phyloP scores from a whole-genome alignment of 768 basidiomycete species.

The Amanita molliuscula region DNA sequence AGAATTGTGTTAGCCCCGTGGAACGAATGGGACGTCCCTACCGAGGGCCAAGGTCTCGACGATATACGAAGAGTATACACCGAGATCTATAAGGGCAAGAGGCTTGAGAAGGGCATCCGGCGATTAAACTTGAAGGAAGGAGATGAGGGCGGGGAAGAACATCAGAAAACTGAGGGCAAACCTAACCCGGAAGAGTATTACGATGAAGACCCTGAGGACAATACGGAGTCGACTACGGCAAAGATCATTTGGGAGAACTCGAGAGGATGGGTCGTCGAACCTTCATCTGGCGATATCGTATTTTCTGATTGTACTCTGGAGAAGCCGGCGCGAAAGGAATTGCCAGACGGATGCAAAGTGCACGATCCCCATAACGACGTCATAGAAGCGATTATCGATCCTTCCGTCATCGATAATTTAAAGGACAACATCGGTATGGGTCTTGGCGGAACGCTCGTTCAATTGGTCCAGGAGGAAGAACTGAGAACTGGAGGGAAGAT shows the following conservation, averaged over 20 bases:
- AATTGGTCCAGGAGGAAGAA: conserved; percentile 35
- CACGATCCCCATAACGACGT: conserved; percentile 47
- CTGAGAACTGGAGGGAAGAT: conserved; percentile 20
- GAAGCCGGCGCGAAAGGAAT: neutral
- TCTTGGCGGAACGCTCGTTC: conserved; percentile 57
- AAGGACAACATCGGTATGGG: conserved; percentile 54
- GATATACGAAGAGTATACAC: conserved; percentile 2
- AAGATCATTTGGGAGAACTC: conserved; percentile 24
- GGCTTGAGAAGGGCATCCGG: neutral
- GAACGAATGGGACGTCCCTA: conserved; percentile 27
- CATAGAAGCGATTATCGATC: conserved; percentile 49
- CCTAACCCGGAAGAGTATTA: conserved; percentile 1
- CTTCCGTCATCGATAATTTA: conserved; percentile 29
- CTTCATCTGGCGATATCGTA: conserved; percentile 9
- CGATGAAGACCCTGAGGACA: conserved; percentile 15
- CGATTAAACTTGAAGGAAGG: neutral
- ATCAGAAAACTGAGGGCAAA: neutral
- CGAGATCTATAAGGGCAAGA: conserved; percentile 5
- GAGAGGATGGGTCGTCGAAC: conserved; percentile 19
- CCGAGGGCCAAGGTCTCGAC: neutral
- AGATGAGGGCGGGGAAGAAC: neutral
- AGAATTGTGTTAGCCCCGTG: conserved; percentile 30
- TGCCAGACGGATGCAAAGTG: conserved; percentile 14
- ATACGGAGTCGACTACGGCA: conserved; percentile 23
- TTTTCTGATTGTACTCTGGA: conserved; percentile 22